Evolutionary conservation across 1,139 yeast genomes (phyloP), one percentile per base, ranked within the genome.

Genomic region (Kurtzmaniella quercitrusa): DNA sequence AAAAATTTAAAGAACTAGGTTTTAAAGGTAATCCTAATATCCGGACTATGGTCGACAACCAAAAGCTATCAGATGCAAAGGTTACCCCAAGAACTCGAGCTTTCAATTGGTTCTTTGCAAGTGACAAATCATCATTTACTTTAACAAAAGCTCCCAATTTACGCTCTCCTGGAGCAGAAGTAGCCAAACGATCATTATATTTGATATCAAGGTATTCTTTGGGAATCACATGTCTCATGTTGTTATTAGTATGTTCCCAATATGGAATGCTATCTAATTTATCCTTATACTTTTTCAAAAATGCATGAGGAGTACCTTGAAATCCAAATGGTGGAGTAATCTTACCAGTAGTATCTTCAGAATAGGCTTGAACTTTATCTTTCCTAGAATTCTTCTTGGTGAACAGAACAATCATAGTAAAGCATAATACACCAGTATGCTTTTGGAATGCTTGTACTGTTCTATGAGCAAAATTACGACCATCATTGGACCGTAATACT

Each of bases 391-490:
- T 70, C 37, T 60, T 62, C 34, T 57, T 57, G 2, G 68, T 60
- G 49, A 71, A 71, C 4, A 72, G 66, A 6, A 60, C 60, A 52
- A 63, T 64, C n/a, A 68, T 46, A 2, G 63, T 57, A 49, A 60
- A 69, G 40, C 67, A 63, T 46, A 70, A 55, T 39, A 57, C 52
- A 42, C 61, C 59, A n/a, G 57, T 60, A 40, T 59, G 57, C 36
- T 55, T 53, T 49, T 68, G 74, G 48, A 54, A 68, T 27, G 70
- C 69, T 45, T 60, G 54, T 3, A 63, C 73, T 43, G 65, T 45
- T 37, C 75, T 52, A 48, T 68, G 68, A 46, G 68, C 59, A 49
- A 59, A 70, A 50, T 61, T 69, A 38, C 66, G 56, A 6, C 75
- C 70, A 43, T 68, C 66, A 42, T 62, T 63, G 41, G 60, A 55